phyloP scores from a whole-genome alignment of 352 stramenopile species.

The Globisporangium sylvaticum region DNA sequence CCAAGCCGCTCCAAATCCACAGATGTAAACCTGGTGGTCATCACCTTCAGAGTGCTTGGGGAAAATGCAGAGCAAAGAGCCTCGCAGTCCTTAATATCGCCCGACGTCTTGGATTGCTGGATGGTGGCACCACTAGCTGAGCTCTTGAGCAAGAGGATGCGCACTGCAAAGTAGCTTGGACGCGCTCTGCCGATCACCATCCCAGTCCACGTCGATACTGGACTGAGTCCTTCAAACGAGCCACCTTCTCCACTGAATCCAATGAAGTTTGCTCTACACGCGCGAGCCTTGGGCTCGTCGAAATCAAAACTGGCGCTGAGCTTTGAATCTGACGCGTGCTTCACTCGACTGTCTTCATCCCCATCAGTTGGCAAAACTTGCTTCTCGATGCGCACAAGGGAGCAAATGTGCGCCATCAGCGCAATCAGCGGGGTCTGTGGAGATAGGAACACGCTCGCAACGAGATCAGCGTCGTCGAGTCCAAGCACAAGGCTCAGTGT shows the following conservation, averaged over 20 bases:
- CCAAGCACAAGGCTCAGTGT: conserved; percentile 20
- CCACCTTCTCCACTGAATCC: neutral
- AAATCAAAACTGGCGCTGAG: conserved; percentile 5
- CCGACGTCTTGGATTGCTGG: neutral
- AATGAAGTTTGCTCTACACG: neutral
- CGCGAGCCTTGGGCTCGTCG: conserved; percentile 2
- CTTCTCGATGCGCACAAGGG: conserved; percentile 31
- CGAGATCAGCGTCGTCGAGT: conserved; percentile 2
- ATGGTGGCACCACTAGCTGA: conserved; percentile 13
- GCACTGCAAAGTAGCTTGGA: conserved; percentile 9
- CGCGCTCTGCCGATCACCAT: conserved; percentile 4
- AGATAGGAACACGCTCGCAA: neutral
- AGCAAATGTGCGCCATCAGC: conserved; percentile 39
- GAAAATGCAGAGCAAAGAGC: conserved; percentile 24
- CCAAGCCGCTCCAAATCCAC: neutral
- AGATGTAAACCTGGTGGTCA: neutral
- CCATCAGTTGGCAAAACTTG: neutral
- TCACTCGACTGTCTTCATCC: neutral
- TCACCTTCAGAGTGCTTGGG: conserved; percentile 18
- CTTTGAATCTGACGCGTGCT: conserved; percentile 10
- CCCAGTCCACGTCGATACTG: conserved; percentile 6
- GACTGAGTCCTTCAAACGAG: neutral
- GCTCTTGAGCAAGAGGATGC: conserved; percentile 11
- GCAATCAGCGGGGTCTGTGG: conserved; percentile 10
- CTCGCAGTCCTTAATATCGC: neutral